Evolutionary conservation across 805 yeast species (phyloP), one percentile per base, ranked within the genome.

Genomic region (Wickerhamiella siamensis): DNA sequence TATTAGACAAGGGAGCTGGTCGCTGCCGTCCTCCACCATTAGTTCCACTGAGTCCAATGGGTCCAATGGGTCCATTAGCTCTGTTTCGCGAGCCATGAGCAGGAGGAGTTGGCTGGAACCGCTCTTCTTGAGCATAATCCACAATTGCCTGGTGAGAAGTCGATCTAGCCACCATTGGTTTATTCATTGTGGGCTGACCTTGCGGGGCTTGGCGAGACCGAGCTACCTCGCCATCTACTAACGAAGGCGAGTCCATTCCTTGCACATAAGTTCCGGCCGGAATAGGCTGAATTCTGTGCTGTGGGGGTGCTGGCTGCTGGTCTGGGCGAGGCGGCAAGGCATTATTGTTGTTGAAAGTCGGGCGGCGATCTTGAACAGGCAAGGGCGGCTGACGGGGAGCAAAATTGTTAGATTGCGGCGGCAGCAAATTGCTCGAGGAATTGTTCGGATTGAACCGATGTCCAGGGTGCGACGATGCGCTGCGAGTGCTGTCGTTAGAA

Each of bases 181-280:
- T 38, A 45, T 27, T 45, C 47, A 18, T 38, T 16, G 10, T 31
- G 18, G 15, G 41, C 46, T 24, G 41, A 19, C 42, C 33, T 36
- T 24, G 29, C 10, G 29, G 33, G 39, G 39, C 19, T 18, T 43
- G 33, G 35, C 58, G 42, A 22, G 56, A 41, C 18, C 48, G 46
- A 1, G 61, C 58, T 14, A 57, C 44, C 5, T 55, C 55, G 3
- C 55, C 57, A 3, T 55, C 61, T 8, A 8, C 12, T 12, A 24
- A 12, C 12, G 29, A 24, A 6, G 29, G 29, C 29, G 29, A 24
- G 12, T 51, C 52, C 3, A 52, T 46, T 8, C 56, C 61, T n/a
- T 47, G 36, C 14, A 55, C 36, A 33, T 53, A 55, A 5, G 54
- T 44, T 3, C 61, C 60, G 5, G 62, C 61, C 14, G 60, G 57